phyloP scores from a whole-genome alignment of 192 early-diverging fungal species.

The Backusella psychrophila region DNA sequence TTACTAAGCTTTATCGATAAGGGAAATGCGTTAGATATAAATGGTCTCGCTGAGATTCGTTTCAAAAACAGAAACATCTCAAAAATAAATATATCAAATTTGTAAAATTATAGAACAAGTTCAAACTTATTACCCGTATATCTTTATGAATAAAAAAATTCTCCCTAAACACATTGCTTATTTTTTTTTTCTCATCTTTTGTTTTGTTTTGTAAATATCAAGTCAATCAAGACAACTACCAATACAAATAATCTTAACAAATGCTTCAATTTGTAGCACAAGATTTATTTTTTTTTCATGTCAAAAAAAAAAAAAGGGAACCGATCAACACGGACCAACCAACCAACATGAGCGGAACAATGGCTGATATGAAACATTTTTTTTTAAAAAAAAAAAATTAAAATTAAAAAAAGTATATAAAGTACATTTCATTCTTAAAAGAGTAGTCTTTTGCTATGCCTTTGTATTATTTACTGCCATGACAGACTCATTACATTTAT shows the following conservation, averaged over 20 bases:
- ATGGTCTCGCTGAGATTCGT: slow-evolving; percentile 4
- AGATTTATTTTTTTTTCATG: neutral
- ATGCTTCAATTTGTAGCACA: neutral
- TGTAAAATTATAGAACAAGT: neutral
- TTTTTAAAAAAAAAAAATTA: neutral
- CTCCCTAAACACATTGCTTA: no score
- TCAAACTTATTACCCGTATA: neutral
- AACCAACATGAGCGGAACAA: neutral
- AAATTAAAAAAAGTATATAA: neutral
- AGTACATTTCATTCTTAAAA: no score
- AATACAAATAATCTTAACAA: neutral
- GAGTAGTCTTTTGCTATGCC: no score
- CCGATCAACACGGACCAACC: neutral
- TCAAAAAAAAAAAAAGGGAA: neutral
- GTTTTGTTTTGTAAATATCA: no score
- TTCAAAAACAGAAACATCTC: slow-evolving; percentile 3
- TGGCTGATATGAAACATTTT: neutral
- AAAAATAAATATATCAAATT: neutral
- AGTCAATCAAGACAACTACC: no score
- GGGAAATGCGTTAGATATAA: neutral
- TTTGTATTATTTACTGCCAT: no score
- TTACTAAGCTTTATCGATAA: neutral
- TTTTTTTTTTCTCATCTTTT: no score
- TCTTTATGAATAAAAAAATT: neutral
- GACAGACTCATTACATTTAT: slow-evolving; percentile 3